These are phyloP conservation scores for Neurospora sp. DNA, from an alignment of 495 filamentous ascomycete genomes.

Conservation along the genomic window DNA sequence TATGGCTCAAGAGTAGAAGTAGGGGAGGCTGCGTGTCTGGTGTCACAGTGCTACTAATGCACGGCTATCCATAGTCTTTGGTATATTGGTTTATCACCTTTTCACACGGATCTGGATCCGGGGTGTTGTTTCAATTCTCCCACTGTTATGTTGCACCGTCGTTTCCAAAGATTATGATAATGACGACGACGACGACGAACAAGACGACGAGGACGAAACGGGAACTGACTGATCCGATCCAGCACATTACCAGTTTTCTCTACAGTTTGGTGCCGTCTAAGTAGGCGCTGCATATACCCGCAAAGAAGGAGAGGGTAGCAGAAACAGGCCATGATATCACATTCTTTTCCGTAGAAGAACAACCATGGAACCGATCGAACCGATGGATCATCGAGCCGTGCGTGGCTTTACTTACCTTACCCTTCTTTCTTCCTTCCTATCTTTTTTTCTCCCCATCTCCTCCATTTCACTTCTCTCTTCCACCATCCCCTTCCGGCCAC, in stretches of 20 bases:
- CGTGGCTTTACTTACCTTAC: background rate
- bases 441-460: background rate
- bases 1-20: background rate
- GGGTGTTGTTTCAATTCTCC: background rate
- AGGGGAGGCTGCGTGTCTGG: background rate
- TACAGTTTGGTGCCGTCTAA: background rate
- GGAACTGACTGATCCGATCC: background rate
- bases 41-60: background rate
- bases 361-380: background rate
- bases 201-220: background rate
- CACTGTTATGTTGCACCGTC: background rate
- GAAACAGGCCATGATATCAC: background rate
- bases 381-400: background rate
- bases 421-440: background rate
- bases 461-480: background rate
- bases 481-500: background rate
- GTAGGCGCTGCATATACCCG: background rate
- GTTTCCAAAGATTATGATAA: background rate
- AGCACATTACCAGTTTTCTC: background rate
- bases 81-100: background rate
- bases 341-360: background rate
- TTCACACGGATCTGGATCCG: background rate
- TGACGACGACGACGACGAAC: background rate
- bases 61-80: background rate
- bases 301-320: background rate